A percentile compares a stretch with the other conserved stretches of the same genome.
Evolutionary conservation across 169 alveolate species (phyloP).

Genomic region (Plasmodium cynomolgi): DNA sequence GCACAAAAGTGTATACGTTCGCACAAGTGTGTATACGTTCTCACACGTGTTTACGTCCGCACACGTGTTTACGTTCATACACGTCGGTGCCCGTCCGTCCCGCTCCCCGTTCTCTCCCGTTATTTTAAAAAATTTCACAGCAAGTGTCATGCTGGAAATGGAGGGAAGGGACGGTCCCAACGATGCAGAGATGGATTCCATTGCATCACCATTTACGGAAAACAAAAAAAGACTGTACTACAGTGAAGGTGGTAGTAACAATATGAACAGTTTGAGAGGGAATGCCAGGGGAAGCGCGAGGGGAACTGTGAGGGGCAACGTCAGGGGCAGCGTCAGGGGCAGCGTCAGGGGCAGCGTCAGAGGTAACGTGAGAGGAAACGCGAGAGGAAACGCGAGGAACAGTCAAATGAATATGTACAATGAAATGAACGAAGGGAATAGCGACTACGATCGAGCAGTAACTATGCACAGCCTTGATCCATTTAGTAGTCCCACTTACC

Average conservation of each 20-base stretch:
- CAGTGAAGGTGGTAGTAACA: not conserved
- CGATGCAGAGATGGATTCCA: constrained; percentile 9
- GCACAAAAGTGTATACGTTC: too few species aligned
- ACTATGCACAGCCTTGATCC: not conserved
- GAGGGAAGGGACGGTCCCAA: constrained; percentile 12
- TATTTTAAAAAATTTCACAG: not conserved
- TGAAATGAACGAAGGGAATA: not conserved
- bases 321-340: not conserved
- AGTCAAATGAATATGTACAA: not conserved
- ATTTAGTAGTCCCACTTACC: not conserved
- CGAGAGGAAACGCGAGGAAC: not conserved
- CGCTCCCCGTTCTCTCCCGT: not conserved
- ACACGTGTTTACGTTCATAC: not conserved
- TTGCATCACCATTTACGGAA: constrained; percentile 12
- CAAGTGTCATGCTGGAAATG: constrained; percentile 12
- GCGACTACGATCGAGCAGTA: not conserved
- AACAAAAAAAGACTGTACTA: not conserved
- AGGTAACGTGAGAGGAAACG: not conserved
- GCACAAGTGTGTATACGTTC: too few species aligned
- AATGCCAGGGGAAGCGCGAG: not conserved
- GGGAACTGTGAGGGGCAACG: not conserved
- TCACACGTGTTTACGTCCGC: too few species aligned
- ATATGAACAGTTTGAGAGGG: not conserved
- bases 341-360: not conserved
- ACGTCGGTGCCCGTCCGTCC: not conserved